Evolutionary conservation across 164 flowering plant genomes (phyloP).

Genomic region (Cinnamomum micranthum): DNA sequence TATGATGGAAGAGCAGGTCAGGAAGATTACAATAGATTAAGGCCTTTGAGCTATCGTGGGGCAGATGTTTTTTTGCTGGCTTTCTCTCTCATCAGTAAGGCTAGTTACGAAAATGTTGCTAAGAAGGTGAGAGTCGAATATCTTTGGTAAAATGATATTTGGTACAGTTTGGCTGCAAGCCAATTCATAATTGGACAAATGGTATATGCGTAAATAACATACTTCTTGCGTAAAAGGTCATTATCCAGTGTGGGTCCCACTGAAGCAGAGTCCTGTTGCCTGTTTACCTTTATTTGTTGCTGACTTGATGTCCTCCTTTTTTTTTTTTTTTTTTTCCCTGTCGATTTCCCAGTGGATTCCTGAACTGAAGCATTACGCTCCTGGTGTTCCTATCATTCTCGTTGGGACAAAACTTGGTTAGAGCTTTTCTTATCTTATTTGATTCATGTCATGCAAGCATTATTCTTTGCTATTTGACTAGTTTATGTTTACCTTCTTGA

Average conservation of each 20-base stretch:
- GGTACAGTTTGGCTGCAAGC: not conserved
- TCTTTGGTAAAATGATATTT: not conserved
- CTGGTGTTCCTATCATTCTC: slow-evolving; percentile 95
- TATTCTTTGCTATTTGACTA: not conserved
- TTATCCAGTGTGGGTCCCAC: too few species aligned
- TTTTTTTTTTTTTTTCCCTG: not conserved
- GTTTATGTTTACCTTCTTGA: not conserved
- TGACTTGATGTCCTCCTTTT: not conserved
- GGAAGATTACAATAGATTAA: slow-evolving; percentile 87
- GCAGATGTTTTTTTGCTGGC: slow-evolving; percentile 95
- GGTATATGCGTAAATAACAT: not conserved
- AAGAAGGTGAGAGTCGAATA: slow-evolving; percentile 56
- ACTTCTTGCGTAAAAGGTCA: too few species aligned
- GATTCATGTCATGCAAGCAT: not conserved
- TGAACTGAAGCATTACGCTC: slow-evolving; percentile 96
- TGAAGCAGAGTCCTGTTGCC: too few species aligned
- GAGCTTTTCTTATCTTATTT: slow-evolving; percentile 11
- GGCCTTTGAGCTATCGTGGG: slow-evolving; percentile 98
- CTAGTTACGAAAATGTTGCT: slow-evolving; percentile 97
- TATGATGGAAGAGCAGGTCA: slow-evolving; percentile 52
- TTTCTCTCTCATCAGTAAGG: slow-evolving; percentile 97
- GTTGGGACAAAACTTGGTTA: slow-evolving; percentile 99
- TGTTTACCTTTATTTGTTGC: too few species aligned
- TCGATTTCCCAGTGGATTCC: slow-evolving; percentile 83
- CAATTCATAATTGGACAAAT: not conserved